Conservation (phyloP, 2,329 filamentous ascomycete genomes). For the Colletotrichum sp. region DNA sequence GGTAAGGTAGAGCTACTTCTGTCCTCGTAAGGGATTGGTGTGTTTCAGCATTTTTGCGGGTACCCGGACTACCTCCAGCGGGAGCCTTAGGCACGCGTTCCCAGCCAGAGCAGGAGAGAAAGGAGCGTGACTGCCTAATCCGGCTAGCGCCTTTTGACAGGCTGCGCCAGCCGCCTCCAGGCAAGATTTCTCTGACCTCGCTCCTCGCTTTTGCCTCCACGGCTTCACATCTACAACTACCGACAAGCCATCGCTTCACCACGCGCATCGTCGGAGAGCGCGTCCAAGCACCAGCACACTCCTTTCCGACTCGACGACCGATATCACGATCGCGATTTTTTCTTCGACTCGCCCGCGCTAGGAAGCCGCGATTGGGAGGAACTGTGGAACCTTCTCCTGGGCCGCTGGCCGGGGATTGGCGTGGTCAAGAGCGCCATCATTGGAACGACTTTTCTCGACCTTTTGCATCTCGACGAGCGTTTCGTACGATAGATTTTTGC, state of each 20-base stretch:
- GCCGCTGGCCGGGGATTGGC: constrained; percentile 50
- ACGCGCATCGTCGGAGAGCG: constrained; percentile 58
- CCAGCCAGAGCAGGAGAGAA: constrained; percentile 27
- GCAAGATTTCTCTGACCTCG: constrained; percentile 48
- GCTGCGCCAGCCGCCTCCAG: constrained; percentile 41
- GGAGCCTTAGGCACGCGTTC: background rate
- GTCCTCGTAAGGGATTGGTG: background rate
- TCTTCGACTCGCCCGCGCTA: constrained; percentile 28
- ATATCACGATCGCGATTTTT: constrained; percentile 41
- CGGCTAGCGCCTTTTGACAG: constrained; percentile 34
- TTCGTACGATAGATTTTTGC: constrained; percentile 26
- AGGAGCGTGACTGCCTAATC: constrained; percentile 24
- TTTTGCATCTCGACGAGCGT: constrained; percentile 35
- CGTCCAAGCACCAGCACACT: constrained; percentile 36
- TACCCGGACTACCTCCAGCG: background rate
- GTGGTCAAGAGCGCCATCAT: constrained; percentile 47
- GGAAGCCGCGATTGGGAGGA: constrained; percentile 49
- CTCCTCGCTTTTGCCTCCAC: constrained; percentile 42
- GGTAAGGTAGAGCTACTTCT: background rate
- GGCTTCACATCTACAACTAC: constrained; percentile 33
- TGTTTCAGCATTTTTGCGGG: constrained; percentile 3
- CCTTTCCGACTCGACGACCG: constrained; percentile 35
- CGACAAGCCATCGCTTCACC: constrained; percentile 34
- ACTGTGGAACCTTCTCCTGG: constrained; percentile 51
- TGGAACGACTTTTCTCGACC: constrained; percentile 32